Evolutionary conservation across 2,329 filamentous ascomycete species (phyloP).

Genomic region (Phyllosticta ampelicida): DNA sequence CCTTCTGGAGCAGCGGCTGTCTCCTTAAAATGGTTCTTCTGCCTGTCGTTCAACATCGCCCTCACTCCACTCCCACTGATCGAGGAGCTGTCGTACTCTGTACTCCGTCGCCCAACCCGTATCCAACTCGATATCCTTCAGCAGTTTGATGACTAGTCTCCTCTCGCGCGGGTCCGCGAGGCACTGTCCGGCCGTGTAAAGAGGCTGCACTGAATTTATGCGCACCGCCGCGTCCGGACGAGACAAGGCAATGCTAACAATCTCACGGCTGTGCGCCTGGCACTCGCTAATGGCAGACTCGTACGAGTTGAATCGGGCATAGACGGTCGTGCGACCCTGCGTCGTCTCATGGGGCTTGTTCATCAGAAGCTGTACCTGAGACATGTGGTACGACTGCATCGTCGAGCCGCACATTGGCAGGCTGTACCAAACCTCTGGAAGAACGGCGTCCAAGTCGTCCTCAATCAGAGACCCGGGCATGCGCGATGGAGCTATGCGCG

Average conservation of each 20-base stretch:
- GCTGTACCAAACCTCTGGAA: slow-evolving; percentile 53
- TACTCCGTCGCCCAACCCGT: slow-evolving; percentile 55
- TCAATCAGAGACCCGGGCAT: slow-evolving; percentile 17
- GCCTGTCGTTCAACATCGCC: slow-evolving; percentile 1
- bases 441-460: slow-evolving; percentile 25
- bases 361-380: slow-evolving; percentile 49
- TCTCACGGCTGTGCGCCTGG: slow-evolving; percentile 48
- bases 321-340: slow-evolving; percentile 41
- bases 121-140: slow-evolving; percentile 51
- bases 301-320: slow-evolving; percentile 45
- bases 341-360: slow-evolving; percentile 49
- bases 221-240: slow-evolving; percentile 46
- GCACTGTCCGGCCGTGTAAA: slow-evolving; percentile 54
- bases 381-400: slow-evolving; percentile 57
- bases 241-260: slow-evolving; percentile 49
- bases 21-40: background rate
- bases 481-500: slow-evolving; percentile 33
- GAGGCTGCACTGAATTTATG: slow-evolving; percentile 47
- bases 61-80: slow-evolving; percentile 30
- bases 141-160: slow-evolving; percentile 42
- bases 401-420: slow-evolving; percentile 54
- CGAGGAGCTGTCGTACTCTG: slow-evolving; percentile 43
- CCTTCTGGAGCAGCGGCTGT: background rate
- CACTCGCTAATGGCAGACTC: slow-evolving; percentile 46
- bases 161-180: slow-evolving; percentile 45